A percentile compares a stretch with the other conserved stretches of the same genome.
These are phyloP conservation scores for Suillus subalutaceus DNA, from an alignment of 768 basidiomycete species.

Conservation along the genomic window DNA sequence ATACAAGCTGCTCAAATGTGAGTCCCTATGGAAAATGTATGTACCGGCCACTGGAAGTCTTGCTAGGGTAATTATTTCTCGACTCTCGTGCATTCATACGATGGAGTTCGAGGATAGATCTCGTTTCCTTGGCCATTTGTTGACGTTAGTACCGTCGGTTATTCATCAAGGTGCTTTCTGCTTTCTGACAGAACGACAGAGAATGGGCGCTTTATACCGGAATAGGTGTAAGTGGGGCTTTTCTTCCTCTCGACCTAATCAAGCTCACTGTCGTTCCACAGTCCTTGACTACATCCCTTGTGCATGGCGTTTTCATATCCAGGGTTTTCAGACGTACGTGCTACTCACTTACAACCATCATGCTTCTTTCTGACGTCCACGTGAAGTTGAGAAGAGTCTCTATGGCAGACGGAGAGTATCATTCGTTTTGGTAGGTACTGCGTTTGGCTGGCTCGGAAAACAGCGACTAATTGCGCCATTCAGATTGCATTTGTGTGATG, in stretches of 20 bases:
- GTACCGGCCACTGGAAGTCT: not conserved
- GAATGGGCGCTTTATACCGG: not conserved
- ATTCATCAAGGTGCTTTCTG: not conserved
- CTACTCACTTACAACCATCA: not conserved
- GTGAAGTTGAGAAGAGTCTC: not conserved
- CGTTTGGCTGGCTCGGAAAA: no score
- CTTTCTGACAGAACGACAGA: not conserved
- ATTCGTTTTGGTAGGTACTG: not conserved
- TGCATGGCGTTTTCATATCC: not conserved
- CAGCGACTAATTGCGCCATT: not conserved
- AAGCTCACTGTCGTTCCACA: not conserved
- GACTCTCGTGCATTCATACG: not conserved
- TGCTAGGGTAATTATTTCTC: not conserved
- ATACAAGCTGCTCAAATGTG: conserved; percentile 1
- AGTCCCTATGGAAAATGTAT: not conserved
- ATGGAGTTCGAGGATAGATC: not conserved
- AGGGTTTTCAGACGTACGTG: conserved; percentile 2
- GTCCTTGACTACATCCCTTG: conserved; percentile 3
- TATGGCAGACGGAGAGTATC: not conserved
- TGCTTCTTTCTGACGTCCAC: not conserved
- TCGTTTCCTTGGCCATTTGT: not conserved
- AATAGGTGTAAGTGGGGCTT: not conserved
- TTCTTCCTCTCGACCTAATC: not conserved
- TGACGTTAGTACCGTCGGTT: not conserved
- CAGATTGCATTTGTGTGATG: not conserved